Evolutionary conservation across 208 protist genomes (phyloP).

Genomic region (Naegleria lovaniensis): DNA sequence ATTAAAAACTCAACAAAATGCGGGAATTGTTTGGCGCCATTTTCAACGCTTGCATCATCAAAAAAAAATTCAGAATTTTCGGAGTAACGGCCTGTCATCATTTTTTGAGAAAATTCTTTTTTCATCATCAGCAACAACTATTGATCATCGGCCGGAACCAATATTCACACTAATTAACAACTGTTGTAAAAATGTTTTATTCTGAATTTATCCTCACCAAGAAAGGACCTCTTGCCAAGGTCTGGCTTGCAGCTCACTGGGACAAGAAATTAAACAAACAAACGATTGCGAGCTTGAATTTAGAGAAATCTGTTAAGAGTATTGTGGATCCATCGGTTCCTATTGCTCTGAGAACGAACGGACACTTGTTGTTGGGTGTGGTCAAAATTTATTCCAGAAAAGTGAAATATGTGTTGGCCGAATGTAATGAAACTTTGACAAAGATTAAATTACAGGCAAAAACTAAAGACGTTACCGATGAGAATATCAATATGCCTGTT

Average conservation of each 20-base stretch:
- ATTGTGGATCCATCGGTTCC: slow-evolving; percentile 57
- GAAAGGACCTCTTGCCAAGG: slow-evolving; percentile 53
- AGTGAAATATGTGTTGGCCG: slow-evolving; percentile 54
- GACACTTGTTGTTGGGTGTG: slow-evolving; percentile 66
- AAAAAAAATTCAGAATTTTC: too few relatives aligned
- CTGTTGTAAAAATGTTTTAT: slow-evolving; percentile 59
- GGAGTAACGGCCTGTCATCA: too few relatives aligned
- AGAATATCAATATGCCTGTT: not conserved
- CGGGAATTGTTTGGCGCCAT: too few relatives aligned
- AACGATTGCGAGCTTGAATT: slow-evolving; percentile 46
- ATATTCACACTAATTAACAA: too few relatives aligned
- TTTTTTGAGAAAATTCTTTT: too few relatives aligned
- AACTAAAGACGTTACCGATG: not conserved
- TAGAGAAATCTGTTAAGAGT: slow-evolving; percentile 43
- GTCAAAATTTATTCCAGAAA: slow-evolving; percentile 61
- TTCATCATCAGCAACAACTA: too few relatives aligned
- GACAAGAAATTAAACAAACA: slow-evolving; percentile 57
- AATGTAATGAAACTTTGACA: slow-evolving; percentile 57
- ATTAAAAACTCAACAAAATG: too few relatives aligned
- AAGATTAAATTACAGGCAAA: slow-evolving; percentile 54
- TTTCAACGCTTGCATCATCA: too few relatives aligned
- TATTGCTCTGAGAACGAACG: slow-evolving; percentile 59
- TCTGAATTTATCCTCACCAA: slow-evolving; percentile 59
- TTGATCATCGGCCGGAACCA: too few relatives aligned
- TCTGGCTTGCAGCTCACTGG: slow-evolving; percentile 70